Evolutionary conservation across 805 yeast species (phyloP), one percentile per base, ranked within the genome.

Genomic region (Candida lessepsii): DNA sequence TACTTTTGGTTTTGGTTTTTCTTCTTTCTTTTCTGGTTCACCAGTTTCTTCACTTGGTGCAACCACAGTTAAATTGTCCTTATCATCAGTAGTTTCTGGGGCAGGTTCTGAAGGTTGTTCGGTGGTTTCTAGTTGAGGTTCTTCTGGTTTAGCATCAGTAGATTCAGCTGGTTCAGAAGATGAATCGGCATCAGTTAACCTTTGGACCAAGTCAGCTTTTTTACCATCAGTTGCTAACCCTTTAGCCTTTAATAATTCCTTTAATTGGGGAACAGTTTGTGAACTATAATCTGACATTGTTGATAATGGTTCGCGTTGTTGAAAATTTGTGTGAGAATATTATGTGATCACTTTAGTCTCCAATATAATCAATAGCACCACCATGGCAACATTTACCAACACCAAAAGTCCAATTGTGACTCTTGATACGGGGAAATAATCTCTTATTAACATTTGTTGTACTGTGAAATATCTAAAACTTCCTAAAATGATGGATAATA

Each of bases 221-320:
- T 86, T 81, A 16, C 98, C 98, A 28, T 76, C 76, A 5, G 71
- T 68, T 2, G 93, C 60, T 37, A 91, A 73, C 1, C 83, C 84
- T 46, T 81, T 80, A 16, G 73, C 62, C 52, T 83, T 82, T 52
- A 91, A 73, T 41, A 77, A 54, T 46, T 85, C 96, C 59, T 86
- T 90, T 61, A 91, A 74, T 67, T 89, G 96, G 14, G 83, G 80
- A 37, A 89, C 96, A 2, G 90, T 83, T 48, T 78, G 73, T n/a
- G 80, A 55, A n/a, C 78, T 56, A 57, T 80, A 83, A 9, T 72
- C 73, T 13, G 78, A 48, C 82, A 79, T 78, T 32, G 29, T 38
- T 33, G 36, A 23, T 16, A 13, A 7, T 24, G n/a, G 29, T 26
- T 19, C 35, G 23, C 35, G 35, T n/a, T 25, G 32, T 23, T 38